Evolutionary conservation across 2,329 filamentous ascomycete genomes (phyloP), one percentile per base, ranked within the genome.

Genomic region (Neospermospora avenae): DNA sequence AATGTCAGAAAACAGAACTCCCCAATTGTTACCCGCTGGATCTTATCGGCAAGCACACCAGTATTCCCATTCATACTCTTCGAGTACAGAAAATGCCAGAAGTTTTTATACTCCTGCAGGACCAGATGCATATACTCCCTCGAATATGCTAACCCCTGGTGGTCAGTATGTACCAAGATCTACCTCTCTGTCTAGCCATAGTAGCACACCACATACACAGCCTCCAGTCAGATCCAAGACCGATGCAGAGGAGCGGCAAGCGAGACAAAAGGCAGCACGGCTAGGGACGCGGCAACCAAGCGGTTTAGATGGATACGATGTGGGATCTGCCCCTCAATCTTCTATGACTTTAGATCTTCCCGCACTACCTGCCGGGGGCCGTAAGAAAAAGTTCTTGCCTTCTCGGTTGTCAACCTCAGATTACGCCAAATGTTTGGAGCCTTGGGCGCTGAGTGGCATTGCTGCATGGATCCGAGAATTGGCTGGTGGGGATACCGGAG

Each of bases 191-290:
- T 87, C 89, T 3, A 91, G 85, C 64, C 90, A 96, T 72, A 90
- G 87, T 70, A 90, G 87, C 64, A 89, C 90, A 7, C 92, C 93
- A 35, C 84, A 87, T 60, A 83, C 93, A 31, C 83, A 90, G 64
- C 83, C 92, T 31, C 92, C 95, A n/a, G 88, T 90, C 41, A 85
- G 95, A 60, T 97, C 95, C 37, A 93, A 96, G 75, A 99, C 95
- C 8, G 95, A 99, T 41, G 89, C 96, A 41, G 88, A 87, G 64
- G 83, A 87, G 68, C 79, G 84, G 41, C 82, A 80, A 84, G 70
- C 74, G 78, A 73, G 81, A 83, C 65, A 78, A 74, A 62, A 80
- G 76, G 69, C 77, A 77, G 65, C 80, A 71, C 79, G 82, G 49
- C 73, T 82, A 28, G 73, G 78, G 8, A 74, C 77, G 44, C 80